Conservation (phyloP, 768 basidiomycete genomes). For the Termitomyces sp. region DNA sequence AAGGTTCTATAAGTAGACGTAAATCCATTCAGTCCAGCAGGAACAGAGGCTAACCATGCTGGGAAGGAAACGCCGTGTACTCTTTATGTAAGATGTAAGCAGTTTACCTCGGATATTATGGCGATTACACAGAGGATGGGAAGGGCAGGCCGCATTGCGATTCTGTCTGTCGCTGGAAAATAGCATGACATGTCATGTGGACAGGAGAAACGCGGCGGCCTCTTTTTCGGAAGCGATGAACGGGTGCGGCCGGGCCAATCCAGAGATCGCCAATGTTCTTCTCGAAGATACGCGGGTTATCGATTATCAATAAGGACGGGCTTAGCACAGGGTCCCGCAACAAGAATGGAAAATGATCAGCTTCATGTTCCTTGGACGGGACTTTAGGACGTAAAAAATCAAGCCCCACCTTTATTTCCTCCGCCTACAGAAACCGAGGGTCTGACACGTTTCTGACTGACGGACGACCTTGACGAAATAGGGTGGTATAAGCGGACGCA, state of each 20-base stretch:
- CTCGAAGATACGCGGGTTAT: neutral
- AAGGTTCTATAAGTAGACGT: neutral
- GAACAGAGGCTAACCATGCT: neutral
- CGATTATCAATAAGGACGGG: neutral
- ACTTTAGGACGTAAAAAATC: neutral
- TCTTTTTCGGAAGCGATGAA: neutral
- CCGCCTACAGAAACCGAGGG: neutral
- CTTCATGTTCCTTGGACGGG: neutral
- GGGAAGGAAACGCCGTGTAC: neutral
- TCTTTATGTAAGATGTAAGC: neutral
- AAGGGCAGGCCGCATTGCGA: neutral
- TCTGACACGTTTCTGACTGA: neutral
- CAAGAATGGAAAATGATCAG: neutral
- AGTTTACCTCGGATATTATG: neutral
- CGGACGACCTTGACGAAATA: neutral
- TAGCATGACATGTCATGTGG: neutral
- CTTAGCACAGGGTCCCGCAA: neutral
- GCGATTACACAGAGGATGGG: no score
- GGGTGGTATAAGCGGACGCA: neutral
- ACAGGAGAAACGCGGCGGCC: neutral
- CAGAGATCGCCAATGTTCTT: neutral
- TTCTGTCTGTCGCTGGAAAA: neutral
- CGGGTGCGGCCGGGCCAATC: neutral
- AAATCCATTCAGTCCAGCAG: neutral
- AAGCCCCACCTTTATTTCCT: neutral